Evolutionary conservation across 2,329 filamentous ascomycete genomes (phyloP), one percentile per base, ranked within the genome.

Genomic region (Pseudogymnoascus sp.): DNA sequence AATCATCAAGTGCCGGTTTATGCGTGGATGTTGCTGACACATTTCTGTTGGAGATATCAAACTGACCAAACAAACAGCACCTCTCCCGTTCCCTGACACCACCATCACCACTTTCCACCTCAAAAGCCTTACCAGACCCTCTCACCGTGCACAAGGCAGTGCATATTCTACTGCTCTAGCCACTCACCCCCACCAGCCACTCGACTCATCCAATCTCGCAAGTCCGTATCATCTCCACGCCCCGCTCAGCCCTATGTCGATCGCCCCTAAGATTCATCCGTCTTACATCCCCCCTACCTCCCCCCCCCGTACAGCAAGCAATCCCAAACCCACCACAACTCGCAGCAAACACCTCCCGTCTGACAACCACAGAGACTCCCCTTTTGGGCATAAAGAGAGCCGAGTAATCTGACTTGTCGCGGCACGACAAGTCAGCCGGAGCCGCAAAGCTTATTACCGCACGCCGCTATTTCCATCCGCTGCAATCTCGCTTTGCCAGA

Each of bases 171-270:
- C 19, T 1, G 26, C 45, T 31, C 45, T 31, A 31, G 45, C 45
- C 45, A 52, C 45, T 29, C 41, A 16, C 10, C 26, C 11, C 26
- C 14, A 52, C 45, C 14, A 52, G 23, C 45, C 23, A 31, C 45
- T 31, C 19, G 2, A 3, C 23, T 14, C n/a, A 49, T 31, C 45
- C 26, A 52, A 52, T 52, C 45, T 52, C 26, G 14, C 45, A 16
- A 11, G 45, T 52, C 45, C 14, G 26, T 19, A 31, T 52, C 45
- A 52, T 52, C 23, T 52, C 26, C 45, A 31, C 23, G 7, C n/a
- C 45, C 45, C 14, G 45, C n/a, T 52, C 45, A 52, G 45, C 45
- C 45, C 45, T 52, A 52, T 52, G 45, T 16, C 45, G 45, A 52
- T 52, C 45, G 26, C n/a, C 26, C n/a, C 26, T 52, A 31, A n/a